Evolutionary conservation across 148 eudicot species (phyloP).

Genomic region (Rhododendron ovatum): DNA sequence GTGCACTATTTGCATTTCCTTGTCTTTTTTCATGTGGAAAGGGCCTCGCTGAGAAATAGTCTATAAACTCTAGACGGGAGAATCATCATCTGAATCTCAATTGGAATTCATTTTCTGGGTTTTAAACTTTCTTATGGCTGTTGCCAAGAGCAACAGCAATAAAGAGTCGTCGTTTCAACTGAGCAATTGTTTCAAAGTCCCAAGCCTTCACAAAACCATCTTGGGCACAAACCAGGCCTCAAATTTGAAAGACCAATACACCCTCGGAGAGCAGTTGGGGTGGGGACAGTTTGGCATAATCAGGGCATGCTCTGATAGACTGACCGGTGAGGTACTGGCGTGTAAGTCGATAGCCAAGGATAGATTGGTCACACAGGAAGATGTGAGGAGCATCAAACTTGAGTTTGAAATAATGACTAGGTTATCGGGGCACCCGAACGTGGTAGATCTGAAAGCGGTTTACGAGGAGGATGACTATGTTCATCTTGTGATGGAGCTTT

Average conservation of each 20-base stretch:
- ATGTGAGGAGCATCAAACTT: slow-evolving; percentile 68
- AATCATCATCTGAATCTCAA: slow-evolving; percentile 15
- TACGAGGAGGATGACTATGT: slow-evolving; percentile 63
- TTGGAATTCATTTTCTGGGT: slow-evolving; percentile 3
- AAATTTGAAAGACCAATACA: slow-evolving; percentile 47
- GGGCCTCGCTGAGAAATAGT: background rate
- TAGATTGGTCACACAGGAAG: slow-evolving; percentile 63
- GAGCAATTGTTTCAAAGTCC: slow-evolving; percentile 39
- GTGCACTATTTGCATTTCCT: background rate
- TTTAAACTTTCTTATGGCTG: slow-evolving; percentile 46
- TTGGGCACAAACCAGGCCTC: slow-evolving; percentile 52
- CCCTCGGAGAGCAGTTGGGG: slow-evolving; percentile 64
- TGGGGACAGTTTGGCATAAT: slow-evolving; percentile 86
- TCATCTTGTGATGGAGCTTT: slow-evolving; percentile 70
- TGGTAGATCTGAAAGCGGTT: slow-evolving; percentile 65
- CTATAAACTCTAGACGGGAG: background rate
- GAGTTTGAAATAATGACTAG: slow-evolving; percentile 80
- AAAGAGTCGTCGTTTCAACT: slow-evolving; percentile 18
- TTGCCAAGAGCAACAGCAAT: slow-evolving; percentile 41
- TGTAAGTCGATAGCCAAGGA: slow-evolving; percentile 81
- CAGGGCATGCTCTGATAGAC: slow-evolving; percentile 57
- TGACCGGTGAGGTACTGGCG: slow-evolving; percentile 61
- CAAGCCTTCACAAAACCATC: slow-evolving; percentile 46
- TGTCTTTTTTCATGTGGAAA: background rate
- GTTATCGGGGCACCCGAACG: slow-evolving; percentile 72